Evolutionary conservation across 139 green algal species (phyloP), one percentile per base, ranked within the genome.

Genomic region (Chlamydomonas incerta): DNA sequence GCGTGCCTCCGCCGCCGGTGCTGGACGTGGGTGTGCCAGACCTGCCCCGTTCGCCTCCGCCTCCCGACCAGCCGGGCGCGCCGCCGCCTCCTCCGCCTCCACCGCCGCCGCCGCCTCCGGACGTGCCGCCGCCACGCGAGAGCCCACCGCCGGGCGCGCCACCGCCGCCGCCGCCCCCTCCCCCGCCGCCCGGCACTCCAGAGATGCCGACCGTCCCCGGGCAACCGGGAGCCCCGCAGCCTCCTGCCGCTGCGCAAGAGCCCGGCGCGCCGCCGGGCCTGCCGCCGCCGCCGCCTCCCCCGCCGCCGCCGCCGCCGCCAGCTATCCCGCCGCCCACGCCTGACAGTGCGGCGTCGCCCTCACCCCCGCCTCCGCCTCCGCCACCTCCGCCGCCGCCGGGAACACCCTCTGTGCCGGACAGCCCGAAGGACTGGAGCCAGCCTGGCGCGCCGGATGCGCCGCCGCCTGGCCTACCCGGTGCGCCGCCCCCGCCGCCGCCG

Each of bases 111-210:
- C 71, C 71, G 41, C 71, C 71, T 5, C 71, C 71, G 15, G 5
- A 13, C n/a, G 35, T 35, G 13, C 68, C 68, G 4, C 41, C 46
- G 24, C 71, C 24, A 5, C 71, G 24, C 2, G 20, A 34, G 21
- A 35, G 33, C 41, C 14, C 71, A 9, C 9, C 34, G 0, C 15
- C 33, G 28, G 33, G 31, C 15, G 50, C 73, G 9, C 55, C 74
- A 33, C 74, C 74, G 2, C 74, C 74, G 23, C 74, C 74, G 31
- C 74, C 74, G n/a, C 74, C 74, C 18, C 52, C 74, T 6, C 74
- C 74, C 6, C 74, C 74, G 31, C 74, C 74, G 10, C 74, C 52
- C 18, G 24, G 3, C 29, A 3, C 55, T 10, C 74, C 74, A 0
- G 57, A 57, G 28, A 23, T 69, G n/a, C 74, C 74, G 17, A 47